Base-by-base conservation (phyloP, 345 rosid genomes). In the Dovyalis caffra region DNA sequence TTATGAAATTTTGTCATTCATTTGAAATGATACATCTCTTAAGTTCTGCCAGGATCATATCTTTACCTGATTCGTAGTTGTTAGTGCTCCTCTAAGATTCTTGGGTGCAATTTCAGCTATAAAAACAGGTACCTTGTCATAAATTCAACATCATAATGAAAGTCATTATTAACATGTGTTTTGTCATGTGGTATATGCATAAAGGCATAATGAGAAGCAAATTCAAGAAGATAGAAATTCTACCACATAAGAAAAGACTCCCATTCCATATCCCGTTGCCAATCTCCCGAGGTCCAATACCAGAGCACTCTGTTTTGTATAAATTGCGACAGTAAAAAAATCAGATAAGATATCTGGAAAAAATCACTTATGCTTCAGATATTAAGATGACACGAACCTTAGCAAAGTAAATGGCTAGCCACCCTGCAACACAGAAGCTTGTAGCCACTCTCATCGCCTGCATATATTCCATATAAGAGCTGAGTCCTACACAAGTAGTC, bases 91-190 rank as follows among this genome's bases (percentile, higher is more conserved):
- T 16, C 98, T 83, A 16, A 90, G 90, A 81, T 85, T 83, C 86
- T 86, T 91, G 10, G 98, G 98, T 14, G 98, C 81, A 70, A 93
- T 91, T 84, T 93, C 98, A 60, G 98, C 93, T 49, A 93, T 88
- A 74, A 81, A 93, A 49, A 91, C 82, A 0, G 96, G 98, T 28
- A 93, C 90, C 97, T 91, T 84, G 62, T 43, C 47, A 43, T 11
- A 16, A 43, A 11, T 4, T 43, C 47, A 43, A 12, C 47, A 43
- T 43, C 47, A 14, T 43, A 3, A 43, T 43, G 1, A 16, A 43
- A 43, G 11, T 43, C 47, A 43, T 43, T 43, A 43, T 15, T 3
- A 3, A 43, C 47, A 43, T 40, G 12, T 40, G 12, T 40, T 40
- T 15, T 40, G 12, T 15, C 45, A 11, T 40, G 12, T 37, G 43